Evolutionary conservation across 1,139 yeast genomes (phyloP).

Genomic region (Candida glucosophila): DNA sequence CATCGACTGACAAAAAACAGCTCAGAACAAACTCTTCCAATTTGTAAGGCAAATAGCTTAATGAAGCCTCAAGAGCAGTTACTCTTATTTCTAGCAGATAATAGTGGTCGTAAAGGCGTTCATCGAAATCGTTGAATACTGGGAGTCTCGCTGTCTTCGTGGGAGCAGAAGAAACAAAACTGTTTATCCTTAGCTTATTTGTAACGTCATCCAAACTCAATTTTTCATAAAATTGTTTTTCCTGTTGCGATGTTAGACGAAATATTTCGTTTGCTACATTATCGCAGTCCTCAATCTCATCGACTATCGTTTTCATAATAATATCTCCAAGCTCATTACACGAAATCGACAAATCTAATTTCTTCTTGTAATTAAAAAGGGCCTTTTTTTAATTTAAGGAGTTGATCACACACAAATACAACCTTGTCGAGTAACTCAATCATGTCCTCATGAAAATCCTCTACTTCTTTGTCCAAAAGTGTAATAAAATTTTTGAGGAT

Average conservation of each 20-base stretch:
- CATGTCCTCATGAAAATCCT: too few species aligned
- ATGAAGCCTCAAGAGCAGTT: conserved; percentile 49
- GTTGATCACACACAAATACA: too few species aligned
- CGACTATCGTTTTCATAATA: conserved; percentile 43
- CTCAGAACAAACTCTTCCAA: conserved; percentile 35
- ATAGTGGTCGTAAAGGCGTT: conserved; percentile 20
- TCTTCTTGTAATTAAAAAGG: conserved; percentile 28
- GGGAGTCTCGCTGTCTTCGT: conserved; percentile 20
- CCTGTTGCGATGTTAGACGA: too few species aligned
- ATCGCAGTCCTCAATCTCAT: conserved; percentile 43
- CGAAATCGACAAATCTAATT: conserved; percentile 47
- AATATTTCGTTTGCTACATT: too few species aligned
- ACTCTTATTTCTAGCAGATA: conserved; percentile 23
- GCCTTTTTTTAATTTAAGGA: conserved; percentile 30
- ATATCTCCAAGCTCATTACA: conserved; percentile 48
- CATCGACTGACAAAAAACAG: conserved; percentile 13
- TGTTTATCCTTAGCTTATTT: conserved; percentile 26
- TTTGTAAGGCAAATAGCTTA: conserved; percentile 48
- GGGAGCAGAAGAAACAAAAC: conserved; percentile 15
- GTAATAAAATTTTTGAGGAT: too few species aligned
- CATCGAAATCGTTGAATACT: conserved; percentile 23
- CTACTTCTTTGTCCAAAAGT: too few species aligned
- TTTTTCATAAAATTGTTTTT: too few species aligned
- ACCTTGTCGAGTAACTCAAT: too few species aligned
- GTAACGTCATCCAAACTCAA: conserved; percentile 35